These are phyloP conservation scores for Xylaria acuta DNA, from an alignment of 495 filamentous ascomycete genomes.

Conservation along the genomic window DNA sequence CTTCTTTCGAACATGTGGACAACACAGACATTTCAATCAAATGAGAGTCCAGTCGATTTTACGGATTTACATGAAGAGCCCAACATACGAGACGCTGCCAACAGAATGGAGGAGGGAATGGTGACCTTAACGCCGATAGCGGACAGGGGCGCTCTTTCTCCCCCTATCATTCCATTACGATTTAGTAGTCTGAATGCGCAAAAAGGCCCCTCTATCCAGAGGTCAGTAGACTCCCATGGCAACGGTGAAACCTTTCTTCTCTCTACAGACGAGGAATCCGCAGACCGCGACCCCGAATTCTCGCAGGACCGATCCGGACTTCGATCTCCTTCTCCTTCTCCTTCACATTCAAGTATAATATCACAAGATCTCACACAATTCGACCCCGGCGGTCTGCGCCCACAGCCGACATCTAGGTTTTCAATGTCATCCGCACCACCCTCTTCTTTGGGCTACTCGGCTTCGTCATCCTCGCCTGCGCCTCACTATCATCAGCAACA, in stretches of 20 bases:
- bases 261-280: not conserved
- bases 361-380: conserved; percentile 18
- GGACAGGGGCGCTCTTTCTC: not conserved
- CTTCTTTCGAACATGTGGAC: not conserved
- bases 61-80: not conserved
- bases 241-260: conserved; percentile 8
- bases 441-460: conserved; percentile 8
- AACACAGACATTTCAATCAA: not conserved
- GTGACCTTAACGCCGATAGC: not conserved
- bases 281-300: not conserved
- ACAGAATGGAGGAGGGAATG: not conserved
- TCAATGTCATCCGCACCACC: conserved; percentile 8
- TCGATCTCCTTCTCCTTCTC: not conserved
- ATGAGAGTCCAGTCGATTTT: not conserved
- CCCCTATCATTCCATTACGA: not conserved
- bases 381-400: not conserved
- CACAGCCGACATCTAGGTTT: conserved; percentile 13
- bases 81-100: not conserved
- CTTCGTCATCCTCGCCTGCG: conserved; percentile 1
- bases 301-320: not conserved
- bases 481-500: not conserved
- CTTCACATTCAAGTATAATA: conserved; percentile 14
- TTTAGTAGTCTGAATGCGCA: conserved; percentile 13
- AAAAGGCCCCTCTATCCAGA: not conserved
- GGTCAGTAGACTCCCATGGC: not conserved